A percentile compares a stretch with the other conserved stretches of the same genome.
Evolutionary conservation across 345 rosid species (phyloP).

Genomic region (Citrus glauca): DNA sequence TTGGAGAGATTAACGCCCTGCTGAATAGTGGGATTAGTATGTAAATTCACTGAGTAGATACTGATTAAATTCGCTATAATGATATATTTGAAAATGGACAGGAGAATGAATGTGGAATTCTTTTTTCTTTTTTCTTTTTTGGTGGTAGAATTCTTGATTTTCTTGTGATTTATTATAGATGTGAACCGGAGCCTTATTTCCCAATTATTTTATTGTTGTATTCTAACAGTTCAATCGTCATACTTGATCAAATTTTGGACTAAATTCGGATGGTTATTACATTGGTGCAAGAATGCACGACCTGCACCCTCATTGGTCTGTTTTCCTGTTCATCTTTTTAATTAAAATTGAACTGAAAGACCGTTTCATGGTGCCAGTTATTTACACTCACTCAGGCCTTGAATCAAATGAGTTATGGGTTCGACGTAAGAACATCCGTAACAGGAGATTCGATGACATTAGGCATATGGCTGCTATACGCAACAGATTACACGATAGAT

Average conservation of each 20-base stretch:
- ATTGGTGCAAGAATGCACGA: not conserved
- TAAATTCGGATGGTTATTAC: not conserved
- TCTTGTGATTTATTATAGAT: not conserved
- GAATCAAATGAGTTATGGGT: not conserved
- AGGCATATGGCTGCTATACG: not conserved
- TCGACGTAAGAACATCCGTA: not conserved
- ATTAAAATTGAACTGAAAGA: not conserved
- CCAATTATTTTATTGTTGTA: not conserved
- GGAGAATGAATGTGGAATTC: not conserved
- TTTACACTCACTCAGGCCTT: not conserved
- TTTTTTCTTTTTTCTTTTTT: no score
- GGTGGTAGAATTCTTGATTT: not conserved
- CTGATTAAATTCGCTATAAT: slow-evolving; percentile 10
- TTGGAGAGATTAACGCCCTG: slow-evolving; percentile 89
- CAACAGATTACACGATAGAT: not conserved
- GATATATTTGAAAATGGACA: not conserved
- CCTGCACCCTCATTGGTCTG: not conserved
- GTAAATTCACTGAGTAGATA: slow-evolving; percentile 13
- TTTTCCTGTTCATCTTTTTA: not conserved
- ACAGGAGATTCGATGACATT: not conserved
- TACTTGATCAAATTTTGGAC: not conserved
- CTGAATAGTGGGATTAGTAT: slow-evolving; percentile 62
- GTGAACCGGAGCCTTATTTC: not conserved
- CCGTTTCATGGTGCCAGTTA: not conserved
- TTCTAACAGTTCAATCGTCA: not conserved